Conservation (phyloP, 805 yeast species). For the Dipodascus geniculatus region DNA sequence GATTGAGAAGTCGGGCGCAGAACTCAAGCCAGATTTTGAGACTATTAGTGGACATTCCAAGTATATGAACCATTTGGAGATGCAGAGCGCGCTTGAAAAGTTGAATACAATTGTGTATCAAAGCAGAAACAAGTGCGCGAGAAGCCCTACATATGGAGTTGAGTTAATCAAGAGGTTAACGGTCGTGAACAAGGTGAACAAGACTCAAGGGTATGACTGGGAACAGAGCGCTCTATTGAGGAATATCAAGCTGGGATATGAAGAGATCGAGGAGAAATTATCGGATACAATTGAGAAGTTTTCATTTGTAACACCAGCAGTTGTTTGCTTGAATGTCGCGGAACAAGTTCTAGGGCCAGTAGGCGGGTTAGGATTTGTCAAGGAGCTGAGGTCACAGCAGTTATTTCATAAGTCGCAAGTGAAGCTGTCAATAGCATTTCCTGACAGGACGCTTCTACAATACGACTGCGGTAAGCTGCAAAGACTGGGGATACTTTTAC, state of each 20-base stretch:
- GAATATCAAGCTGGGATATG: slow-evolving; percentile 9
- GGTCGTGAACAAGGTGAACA: slow-evolving; percentile 20
- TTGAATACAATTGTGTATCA: slow-evolving; percentile 37
- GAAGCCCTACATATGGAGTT: slow-evolving; percentile 45
- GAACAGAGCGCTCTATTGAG: background rate
- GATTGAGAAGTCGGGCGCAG: slow-evolving; percentile 12
- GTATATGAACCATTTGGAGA: slow-evolving; percentile 40
- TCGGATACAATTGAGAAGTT: slow-evolving; percentile 52
- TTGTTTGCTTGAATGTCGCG: slow-evolving; percentile 50
- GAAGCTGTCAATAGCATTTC: slow-evolving; percentile 84
- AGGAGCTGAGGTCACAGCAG: slow-evolving; percentile 3
- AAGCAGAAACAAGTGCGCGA: slow-evolving; percentile 49
- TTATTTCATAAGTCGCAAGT: slow-evolving; percentile 78
- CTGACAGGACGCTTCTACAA: slow-evolving; percentile 83
- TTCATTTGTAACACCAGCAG: slow-evolving; percentile 82
- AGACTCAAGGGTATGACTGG: slow-evolving; percentile 1
- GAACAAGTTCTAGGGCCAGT: slow-evolving; percentile 1
- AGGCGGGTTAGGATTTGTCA: background rate
- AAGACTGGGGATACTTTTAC: slow-evolving; percentile 61
- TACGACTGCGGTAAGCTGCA: slow-evolving; percentile 97
- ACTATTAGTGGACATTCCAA: slow-evolving; percentile 43
- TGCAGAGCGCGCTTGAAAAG: slow-evolving; percentile 38
- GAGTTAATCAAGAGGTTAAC: slow-evolving; percentile 35
- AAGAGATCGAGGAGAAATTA: slow-evolving; percentile 28
- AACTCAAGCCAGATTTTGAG: slow-evolving; percentile 21